Base-by-base conservation (phyloP, 1,139 yeast genomes). In the Taphrina sp. region DNA sequence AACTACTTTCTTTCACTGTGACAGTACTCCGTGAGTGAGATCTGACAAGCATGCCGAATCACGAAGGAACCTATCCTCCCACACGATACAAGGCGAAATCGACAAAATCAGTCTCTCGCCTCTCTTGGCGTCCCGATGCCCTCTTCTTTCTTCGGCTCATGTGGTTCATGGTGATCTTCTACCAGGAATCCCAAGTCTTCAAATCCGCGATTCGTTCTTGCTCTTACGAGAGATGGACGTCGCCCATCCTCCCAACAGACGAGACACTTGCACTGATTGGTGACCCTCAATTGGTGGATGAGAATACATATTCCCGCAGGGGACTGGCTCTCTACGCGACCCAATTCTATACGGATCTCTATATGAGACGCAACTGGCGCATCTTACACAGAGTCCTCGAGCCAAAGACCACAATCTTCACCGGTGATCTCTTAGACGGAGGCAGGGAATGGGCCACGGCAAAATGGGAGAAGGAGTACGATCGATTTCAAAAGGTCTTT, bases 371-470 rank as follows among this genome's bases (percentile, higher is more conserved):
- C 60, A 89, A 90, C 65, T 85, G 89, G 78, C 76, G 77, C 58
- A 74, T 76, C 57, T 72, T 85, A 51, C 83, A 85, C 62, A 64
- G 71, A 5, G 63, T 71, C 2, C 74, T 92, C 54, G 79, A 81
- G 47, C 96, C 97, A 0, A 85, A 90, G 64, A 74, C 87, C 2
- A 80, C 82, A 1, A 70, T 90, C 3, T 92, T 88, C 66, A 72
- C 92, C 43, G 98, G 98, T 0, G 98, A 92, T 67, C 70, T 90
- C 58, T 87, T 90, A 66, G 98, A 92, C 69, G 97, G 97, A 12
- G 98, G 98, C 0, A 75, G 97, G 58, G 88, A 86, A 60, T 89
- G 96, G 95, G 41, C 26, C n/a, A 75, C 75, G 5, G 80, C 81
- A 62, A 73, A 71, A 3, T 92, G 97, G 96, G 66, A 77, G 33